Percentiles rank a stretch among this genome's conserved stretches.
Conservation (phyloP, 768 basidiomycete species). For the Psilocybe cubensis region DNA sequence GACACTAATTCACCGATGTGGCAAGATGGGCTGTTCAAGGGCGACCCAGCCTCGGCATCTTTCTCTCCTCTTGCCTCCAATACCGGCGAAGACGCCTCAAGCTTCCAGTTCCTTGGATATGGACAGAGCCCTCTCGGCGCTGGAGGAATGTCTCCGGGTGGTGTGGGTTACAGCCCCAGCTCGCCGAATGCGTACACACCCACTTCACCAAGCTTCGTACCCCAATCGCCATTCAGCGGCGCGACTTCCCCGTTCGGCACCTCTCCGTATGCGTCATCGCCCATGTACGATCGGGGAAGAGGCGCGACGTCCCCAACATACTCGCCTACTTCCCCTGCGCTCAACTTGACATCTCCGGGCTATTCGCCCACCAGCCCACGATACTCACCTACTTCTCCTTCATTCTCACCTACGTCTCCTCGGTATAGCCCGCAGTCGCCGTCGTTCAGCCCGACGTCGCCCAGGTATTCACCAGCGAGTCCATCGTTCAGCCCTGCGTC, state of each 20-base stretch:
- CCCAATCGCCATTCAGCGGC: constrained; percentile 82
- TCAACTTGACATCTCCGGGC: constrained; percentile 81
- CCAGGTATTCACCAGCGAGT: constrained; percentile 86
- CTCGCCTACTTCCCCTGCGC: constrained; percentile 85
- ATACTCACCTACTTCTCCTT: constrained; percentile 86
- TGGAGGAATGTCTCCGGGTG: constrained; percentile 88
- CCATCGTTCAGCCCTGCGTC: constrained; percentile 94
- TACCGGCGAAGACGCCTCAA: constrained; percentile 80
- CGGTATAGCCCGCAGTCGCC: constrained; percentile 90
- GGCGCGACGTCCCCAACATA: constrained; percentile 80
- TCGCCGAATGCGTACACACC: constrained; percentile 90
- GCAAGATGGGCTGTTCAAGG: constrained; percentile 77
- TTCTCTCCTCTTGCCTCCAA: constrained; percentile 95
- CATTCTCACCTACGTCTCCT: constrained; percentile 86
- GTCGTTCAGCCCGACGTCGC: constrained; percentile 89
- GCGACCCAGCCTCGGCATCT: constrained; percentile 82
- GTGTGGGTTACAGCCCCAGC: constrained; percentile 87
- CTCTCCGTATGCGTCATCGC: constrained; percentile 84
- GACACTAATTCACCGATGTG: constrained; percentile 89
- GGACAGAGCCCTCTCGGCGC: constrained; percentile 87
- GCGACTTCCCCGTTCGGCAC: constrained; percentile 83
- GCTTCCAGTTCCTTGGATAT: constrained; percentile 73
- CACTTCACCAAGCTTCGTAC: constrained; percentile 84
- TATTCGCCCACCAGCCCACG: constrained; percentile 86
- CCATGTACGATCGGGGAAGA: constrained; percentile 71